Conservation (phyloP, 2,329 filamentous ascomycete species). For the Byssothecium circinans region DNA sequence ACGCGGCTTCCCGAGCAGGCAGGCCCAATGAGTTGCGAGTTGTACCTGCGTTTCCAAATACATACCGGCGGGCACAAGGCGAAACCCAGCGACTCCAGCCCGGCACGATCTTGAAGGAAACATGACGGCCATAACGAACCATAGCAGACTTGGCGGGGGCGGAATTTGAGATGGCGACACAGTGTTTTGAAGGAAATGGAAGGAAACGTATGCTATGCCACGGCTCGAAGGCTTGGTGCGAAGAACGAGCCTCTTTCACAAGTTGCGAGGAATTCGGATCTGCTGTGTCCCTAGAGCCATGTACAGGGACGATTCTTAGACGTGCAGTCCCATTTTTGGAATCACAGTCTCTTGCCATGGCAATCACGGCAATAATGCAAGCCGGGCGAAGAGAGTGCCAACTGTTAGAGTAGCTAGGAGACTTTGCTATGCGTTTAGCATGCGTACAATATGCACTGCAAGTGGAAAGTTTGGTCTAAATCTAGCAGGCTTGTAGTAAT, state of each 20-base stretch:
- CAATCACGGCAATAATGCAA: conserved; percentile 11
- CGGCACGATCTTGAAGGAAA: neutral
- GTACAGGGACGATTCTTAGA: conserved; percentile 1
- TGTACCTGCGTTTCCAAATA: conserved; percentile 4
- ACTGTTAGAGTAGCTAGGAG: no score
- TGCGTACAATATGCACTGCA: no score
- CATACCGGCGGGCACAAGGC: neutral
- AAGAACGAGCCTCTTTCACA: conserved; percentile 1
- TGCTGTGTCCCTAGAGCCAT: neutral
- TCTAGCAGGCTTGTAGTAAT: no score
- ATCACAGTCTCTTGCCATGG: conserved; percentile 12
- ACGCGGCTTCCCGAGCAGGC: neutral
- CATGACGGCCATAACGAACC: neutral
- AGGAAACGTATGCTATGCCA: conserved; percentile 10
- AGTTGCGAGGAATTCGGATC: conserved; percentile 10
- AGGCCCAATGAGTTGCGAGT: neutral
- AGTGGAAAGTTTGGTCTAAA: no score
- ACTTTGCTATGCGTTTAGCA: no score
- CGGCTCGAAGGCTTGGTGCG: conserved; percentile 1
- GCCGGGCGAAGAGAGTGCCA: conserved; percentile 11
- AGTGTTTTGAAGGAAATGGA: conserved; percentile 12
- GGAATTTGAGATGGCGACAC: conserved; percentile 7
- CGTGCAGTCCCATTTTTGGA: conserved; percentile 10
- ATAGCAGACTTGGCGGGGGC: neutral
- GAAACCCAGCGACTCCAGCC: neutral